Base-by-base conservation (phyloP, 2,329 filamentous ascomycete species). In the Penicillium sp. region DNA sequence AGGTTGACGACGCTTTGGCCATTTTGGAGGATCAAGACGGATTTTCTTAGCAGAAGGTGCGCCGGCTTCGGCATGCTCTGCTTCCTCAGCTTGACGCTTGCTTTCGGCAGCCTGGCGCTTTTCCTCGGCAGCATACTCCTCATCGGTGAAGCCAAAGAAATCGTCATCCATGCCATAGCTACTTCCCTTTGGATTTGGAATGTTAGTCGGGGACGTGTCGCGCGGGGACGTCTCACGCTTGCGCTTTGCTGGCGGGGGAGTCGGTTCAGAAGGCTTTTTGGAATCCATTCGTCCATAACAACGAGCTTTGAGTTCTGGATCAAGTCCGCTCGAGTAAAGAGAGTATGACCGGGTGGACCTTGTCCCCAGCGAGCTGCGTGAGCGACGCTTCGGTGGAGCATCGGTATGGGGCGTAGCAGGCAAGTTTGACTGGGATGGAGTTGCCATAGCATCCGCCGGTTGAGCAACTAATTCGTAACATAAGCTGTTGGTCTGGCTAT, bases 91-190 rank as follows among this genome's bases (percentile, higher is more conserved):
- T 9, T 44, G 31, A 14, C 59, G 58, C 34, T 48, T 55, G 34
- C 50, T 55, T 40, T 59, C 49, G 23, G 50, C 49, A 19, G 29
- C 53, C 26, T 34, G 39, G 9, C 19, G 23, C 16, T 54, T 50
- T 21, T 63, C 61, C 33, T 50, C 43, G 31, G 60, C 58, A 3
- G 50, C 52, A 49, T 69, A 68, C 36, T 67, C 64, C 28, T 73
- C 72, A 18, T 66, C 66, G 16, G 71, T 68, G 29, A 64, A 68
- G 40, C 63, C 66, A 49, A 71, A 69, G 34, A 75, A 78, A 16
- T 71, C 66, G 23, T 69, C 55, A 46, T 75, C 63, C 62, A 78
- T 59, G 10, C 76, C 75, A 63, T 76, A 78, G 46, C 75, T 75
- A 26, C 59, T 65, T 10, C 71, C 73, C 13, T 62, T 54, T 8